Conservation (phyloP, 1,139 yeast species). For the Debaryomycetaceae sp. region DNA sequence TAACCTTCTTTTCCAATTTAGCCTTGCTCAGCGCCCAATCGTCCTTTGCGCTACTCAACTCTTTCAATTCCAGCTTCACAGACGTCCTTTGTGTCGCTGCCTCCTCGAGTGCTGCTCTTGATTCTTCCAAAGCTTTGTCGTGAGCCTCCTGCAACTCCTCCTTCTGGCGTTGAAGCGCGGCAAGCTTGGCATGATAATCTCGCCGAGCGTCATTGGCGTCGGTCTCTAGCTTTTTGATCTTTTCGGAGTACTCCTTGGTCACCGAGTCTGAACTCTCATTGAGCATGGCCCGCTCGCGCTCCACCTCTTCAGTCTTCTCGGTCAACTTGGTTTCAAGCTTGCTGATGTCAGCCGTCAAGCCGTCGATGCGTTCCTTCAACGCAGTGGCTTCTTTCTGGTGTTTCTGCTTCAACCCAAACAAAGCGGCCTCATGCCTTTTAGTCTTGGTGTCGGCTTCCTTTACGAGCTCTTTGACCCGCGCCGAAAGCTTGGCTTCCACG, state of each 20-base stretch:
- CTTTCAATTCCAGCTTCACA: no score
- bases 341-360: conserved; percentile 9
- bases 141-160: conserved; percentile 5
- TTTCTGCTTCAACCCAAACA: conserved; percentile 1
- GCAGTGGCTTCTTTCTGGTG: conserved; percentile 9
- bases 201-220: conserved; percentile 12
- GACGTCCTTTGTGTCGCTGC: no score
- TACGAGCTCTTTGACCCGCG: background rate
- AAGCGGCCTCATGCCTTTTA: background rate
- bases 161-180: conserved; percentile 9
- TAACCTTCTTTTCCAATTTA: conserved; percentile 6
- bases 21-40: no score
- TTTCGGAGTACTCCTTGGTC: conserved; percentile 44
- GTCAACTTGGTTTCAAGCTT: conserved; percentile 18
- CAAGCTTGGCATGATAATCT: conserved; percentile 11
- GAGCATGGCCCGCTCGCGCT: conserved; percentile 44
- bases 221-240: conserved; percentile 13
- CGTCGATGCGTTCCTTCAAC: conserved; percentile 10
- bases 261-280: conserved; percentile 48
- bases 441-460: background rate
- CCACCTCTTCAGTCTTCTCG: conserved; percentile 40
- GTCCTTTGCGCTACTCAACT: no score
- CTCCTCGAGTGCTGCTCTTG: conserved; percentile 2
- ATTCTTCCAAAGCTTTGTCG: conserved; percentile 5
- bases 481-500: background rate